These are phyloP conservation scores for Pittosporum tobira DNA, from an alignment of 129 eudicot genomes.

Conservation along the genomic window DNA sequence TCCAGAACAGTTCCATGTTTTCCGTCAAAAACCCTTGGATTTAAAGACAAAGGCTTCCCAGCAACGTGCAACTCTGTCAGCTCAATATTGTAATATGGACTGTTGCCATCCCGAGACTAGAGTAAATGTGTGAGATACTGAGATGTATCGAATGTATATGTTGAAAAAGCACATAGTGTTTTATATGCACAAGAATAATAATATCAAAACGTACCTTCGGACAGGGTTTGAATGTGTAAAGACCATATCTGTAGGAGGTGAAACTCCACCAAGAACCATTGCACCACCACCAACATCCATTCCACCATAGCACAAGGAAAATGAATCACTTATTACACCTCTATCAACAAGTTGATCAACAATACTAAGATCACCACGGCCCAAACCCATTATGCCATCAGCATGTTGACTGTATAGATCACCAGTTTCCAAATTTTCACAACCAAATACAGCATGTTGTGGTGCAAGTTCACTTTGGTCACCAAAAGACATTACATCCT, in stretches of 20 bases:
- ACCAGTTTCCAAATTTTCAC: constrained; percentile 93
- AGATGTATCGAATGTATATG: constrained; percentile 71
- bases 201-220: constrained; percentile 66
- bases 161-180: constrained; percentile 37
- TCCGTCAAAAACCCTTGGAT: constrained; percentile 63
- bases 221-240: constrained; percentile 72
- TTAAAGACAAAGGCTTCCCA: constrained; percentile 67
- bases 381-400: constrained; percentile 99
- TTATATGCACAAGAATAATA: constrained; percentile 22
- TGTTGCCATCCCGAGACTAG: constrained; percentile 99
- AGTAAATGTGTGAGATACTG: constrained; percentile 99
- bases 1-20: constrained; percentile 81
- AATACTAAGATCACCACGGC: constrained; percentile 87
- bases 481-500: constrained; percentile 83
- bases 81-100: constrained; percentile 98
- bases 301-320: constrained; percentile 94
- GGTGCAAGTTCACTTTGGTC: constrained; percentile 83
- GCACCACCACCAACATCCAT: constrained; percentile 99
- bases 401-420: constrained; percentile 93
- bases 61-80: constrained; percentile 94
- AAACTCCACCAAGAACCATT: constrained; percentile 90
- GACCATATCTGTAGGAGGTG: constrained; percentile 81
- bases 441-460: constrained; percentile 88
- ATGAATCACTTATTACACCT: constrained; percentile 84
- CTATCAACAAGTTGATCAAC: constrained; percentile 91